These are phyloP conservation scores for Fusarium tuaranense DNA, from an alignment of 2,329 filamentous ascomycete species.

Conservation along the genomic window DNA sequence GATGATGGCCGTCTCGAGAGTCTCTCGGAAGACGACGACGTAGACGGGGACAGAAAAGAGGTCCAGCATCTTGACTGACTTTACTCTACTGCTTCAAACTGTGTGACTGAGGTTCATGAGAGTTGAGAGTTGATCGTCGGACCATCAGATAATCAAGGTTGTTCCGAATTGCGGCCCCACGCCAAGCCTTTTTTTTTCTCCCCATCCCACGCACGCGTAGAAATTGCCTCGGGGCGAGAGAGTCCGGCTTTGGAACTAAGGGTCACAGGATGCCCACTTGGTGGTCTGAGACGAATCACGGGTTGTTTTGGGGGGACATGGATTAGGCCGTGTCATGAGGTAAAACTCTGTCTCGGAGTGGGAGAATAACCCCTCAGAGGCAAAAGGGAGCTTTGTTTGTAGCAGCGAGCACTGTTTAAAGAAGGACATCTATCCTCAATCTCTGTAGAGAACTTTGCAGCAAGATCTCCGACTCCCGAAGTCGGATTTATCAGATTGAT, in stretches of 20 bases:
- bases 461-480: background rate
- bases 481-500: conserved; percentile 40
- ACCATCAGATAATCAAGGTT: conserved; percentile 32
- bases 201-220: background rate
- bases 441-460: background rate
- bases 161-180: conserved; percentile 15
- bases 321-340: conserved; percentile 8
- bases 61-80: conserved; percentile 62
- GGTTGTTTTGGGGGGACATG: background rate
- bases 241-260: conserved; percentile 21
- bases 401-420: background rate
- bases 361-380: background rate
- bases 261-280: conserved; percentile 38
- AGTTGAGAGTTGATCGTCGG: background rate
- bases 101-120: background rate
- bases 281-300: conserved; percentile 24
- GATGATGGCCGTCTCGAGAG: conserved; percentile 85
- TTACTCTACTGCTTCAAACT: background rate
- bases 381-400: too few species aligned
- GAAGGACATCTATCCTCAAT: background rate
- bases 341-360: conserved; percentile 24
- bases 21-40: conserved; percentile 91
- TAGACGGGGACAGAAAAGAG: conserved; percentile 86
- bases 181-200: conserved; percentile 16
- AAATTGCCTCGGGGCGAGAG: conserved; percentile 30